These are phyloP conservation scores for Irpex lacteus DNA, from an alignment of 1,284 basidiomycete genomes.

Conservation along the genomic window DNA sequence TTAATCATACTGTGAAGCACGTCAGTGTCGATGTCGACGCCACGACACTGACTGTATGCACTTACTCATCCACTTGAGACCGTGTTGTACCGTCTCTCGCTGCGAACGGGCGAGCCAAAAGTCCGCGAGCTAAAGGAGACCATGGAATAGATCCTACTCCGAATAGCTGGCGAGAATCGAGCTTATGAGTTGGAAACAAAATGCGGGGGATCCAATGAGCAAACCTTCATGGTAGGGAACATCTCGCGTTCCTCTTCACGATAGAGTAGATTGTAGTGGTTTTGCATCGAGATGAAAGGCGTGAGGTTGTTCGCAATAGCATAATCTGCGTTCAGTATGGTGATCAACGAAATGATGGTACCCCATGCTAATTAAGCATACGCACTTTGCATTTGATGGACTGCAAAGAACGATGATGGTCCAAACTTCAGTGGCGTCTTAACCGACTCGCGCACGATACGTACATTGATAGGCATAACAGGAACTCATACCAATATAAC, in stretches of 20 bases:
- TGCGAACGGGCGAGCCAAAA: slow-evolving; percentile 27
- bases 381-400: slow-evolving; percentile 37
- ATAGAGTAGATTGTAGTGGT: slow-evolving; percentile 54
- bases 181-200: neutral
- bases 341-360: no score
- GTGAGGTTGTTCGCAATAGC: slow-evolving; percentile 46
- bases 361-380: neutral
- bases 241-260: slow-evolving; percentile 69
- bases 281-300: slow-evolving; percentile 72
- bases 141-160: slow-evolving; percentile 38
- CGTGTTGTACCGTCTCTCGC: slow-evolving; percentile 17
- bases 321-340: neutral
- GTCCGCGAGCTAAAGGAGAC: slow-evolving; percentile 34
- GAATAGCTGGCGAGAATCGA: slow-evolving; percentile 17
- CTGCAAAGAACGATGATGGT: slow-evolving; percentile 15
- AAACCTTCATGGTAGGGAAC: slow-evolving; percentile 52
- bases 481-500: slow-evolving; percentile 40
- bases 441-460: slow-evolving; percentile 1
- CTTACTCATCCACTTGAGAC: slow-evolving; percentile 16
- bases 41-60: no score
- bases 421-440: no score
- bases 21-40: no score
- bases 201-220: neutral
- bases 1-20: slow-evolving; percentile 18
- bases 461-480: slow-evolving; percentile 36